Percentiles rank a stretch among this genome's conserved stretches.
phyloP scores from a whole-genome alignment of 345 rosid genomes.

The Toxicodendron radicans region DNA sequence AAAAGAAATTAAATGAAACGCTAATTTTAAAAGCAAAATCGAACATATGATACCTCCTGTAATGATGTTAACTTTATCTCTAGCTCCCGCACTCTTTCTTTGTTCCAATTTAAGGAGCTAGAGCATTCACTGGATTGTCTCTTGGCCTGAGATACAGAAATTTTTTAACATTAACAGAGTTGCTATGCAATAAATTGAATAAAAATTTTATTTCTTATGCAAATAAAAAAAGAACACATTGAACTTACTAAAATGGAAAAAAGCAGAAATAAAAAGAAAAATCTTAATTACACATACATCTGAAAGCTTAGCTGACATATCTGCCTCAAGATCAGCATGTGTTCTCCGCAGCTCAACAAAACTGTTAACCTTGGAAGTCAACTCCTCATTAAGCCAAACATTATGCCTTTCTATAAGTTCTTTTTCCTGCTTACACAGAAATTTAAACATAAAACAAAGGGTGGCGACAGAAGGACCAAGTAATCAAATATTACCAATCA shows the following conservation, averaged over 20 bases:
- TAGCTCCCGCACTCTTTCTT: conserved; percentile 76
- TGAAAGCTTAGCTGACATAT: conserved; percentile 72
- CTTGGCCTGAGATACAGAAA: conserved; percentile 50
- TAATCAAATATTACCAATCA: background rate
- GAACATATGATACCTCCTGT: conserved; percentile 57
- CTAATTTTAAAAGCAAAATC: background rate
- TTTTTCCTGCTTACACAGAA: conserved; percentile 67
- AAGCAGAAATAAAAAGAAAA: background rate
- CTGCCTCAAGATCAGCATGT: conserved; percentile 72
- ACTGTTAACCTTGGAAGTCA: conserved; percentile 68
- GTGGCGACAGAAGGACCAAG: background rate
- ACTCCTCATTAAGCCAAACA: conserved; percentile 86
- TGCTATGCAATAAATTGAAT: background rate
- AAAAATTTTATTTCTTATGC: background rate
- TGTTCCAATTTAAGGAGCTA: conserved; percentile 68
- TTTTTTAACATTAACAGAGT: background rate
- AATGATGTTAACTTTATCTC: conserved; percentile 49
- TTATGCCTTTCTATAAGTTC: conserved; percentile 89
- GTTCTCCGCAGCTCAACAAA: conserved; percentile 60
- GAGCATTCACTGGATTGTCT: conserved; percentile 57
- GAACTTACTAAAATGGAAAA: background rate
- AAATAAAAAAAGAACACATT: conserved; percentile 3
- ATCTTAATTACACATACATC: conserved; percentile 45
- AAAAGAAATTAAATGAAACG: conserved; percentile 16
- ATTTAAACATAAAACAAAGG: conserved; percentile 1